Percentiles rank a stretch among this genome's conserved stretches.
Evolutionary conservation across 306 rosid species (phyloP).

Genomic region (Senna tora): DNA sequence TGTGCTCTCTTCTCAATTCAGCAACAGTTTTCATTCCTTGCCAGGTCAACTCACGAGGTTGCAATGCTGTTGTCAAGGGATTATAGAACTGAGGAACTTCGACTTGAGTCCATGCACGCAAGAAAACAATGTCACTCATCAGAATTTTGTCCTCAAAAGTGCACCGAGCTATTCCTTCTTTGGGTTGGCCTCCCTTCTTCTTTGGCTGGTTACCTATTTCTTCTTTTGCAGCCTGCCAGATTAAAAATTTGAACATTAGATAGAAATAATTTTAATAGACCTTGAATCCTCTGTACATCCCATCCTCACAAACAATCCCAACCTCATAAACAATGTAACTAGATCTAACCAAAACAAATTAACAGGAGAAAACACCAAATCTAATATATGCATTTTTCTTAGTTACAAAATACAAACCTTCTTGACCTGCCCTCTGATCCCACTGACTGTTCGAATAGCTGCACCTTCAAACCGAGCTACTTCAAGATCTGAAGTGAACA

Average conservation of each 20-base stretch:
- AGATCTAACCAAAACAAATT: conserved; percentile 19
- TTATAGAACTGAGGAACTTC: conserved; percentile 80
- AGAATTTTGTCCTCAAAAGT: conserved; percentile 95
- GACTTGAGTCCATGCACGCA: conserved; percentile 91
- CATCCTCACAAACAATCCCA: not conserved
- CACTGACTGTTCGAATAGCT: conserved; percentile 84
- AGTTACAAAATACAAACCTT: conserved; percentile 60
- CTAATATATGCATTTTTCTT: not conserved
- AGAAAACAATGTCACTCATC: conserved; percentile 94
- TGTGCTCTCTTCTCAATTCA: conserved; percentile 79
- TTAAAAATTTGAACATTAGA: conserved; percentile 20
- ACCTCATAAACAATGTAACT: not conserved
- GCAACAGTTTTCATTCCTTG: conserved; percentile 92
- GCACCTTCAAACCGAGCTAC: conserved; percentile 98
- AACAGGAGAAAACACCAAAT: conserved; percentile 27
- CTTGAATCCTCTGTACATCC: not conserved
- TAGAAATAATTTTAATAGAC: not conserved
- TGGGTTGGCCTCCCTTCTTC: conserved; percentile 69
- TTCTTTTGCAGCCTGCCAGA: conserved; percentile 87
- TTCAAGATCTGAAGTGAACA: conserved; percentile 96
- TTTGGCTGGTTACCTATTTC: conserved; percentile 80
- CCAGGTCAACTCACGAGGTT: conserved; percentile 81
- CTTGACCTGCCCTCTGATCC: conserved; percentile 94
- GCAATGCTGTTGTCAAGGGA: conserved; percentile 86
- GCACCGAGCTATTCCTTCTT: conserved; percentile 95